Evolutionary conservation across 331 rosid genomes (phyloP).

Genomic region (Prunus yedoensis): DNA sequence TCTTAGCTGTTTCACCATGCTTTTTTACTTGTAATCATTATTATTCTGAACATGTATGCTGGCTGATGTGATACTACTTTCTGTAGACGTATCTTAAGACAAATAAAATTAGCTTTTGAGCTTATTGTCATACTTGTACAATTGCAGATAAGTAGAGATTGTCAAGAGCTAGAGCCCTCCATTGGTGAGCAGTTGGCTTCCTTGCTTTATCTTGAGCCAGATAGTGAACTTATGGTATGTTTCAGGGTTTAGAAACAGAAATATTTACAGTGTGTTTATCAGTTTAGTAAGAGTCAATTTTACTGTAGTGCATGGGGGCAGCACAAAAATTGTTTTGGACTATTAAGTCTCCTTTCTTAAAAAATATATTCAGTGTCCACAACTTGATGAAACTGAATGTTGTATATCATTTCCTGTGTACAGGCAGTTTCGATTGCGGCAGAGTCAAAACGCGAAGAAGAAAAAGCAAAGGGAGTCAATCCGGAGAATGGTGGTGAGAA

Average conservation of each 20-base stretch:
- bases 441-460: slow-evolving; percentile 95
- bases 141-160: slow-evolving; percentile 98
- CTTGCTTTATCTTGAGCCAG: slow-evolving; percentile 96
- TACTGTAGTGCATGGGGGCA: slow-evolving; percentile 5
- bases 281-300: background rate
- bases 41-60: background rate
- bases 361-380: background rate
- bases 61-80: background rate
- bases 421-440: slow-evolving; percentile 92
- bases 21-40: background rate
- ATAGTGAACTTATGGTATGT: slow-evolving; percentile 98
- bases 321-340: slow-evolving; percentile 9
- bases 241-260: background rate
- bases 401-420: slow-evolving; percentile 12
- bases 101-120: background rate
- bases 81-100: background rate
- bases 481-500: slow-evolving; percentile 83
- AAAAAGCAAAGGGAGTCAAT: slow-evolving; percentile 95
- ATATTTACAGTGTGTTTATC: background rate
- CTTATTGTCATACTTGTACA: slow-evolving; percentile 20
- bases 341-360: background rate
- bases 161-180: slow-evolving; percentile 93
- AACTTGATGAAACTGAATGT: slow-evolving; percentile 14
- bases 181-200: slow-evolving; percentile 98
- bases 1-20: background rate